Evolutionary conservation across 1,284 basidiomycete species (phyloP).

Genomic region (Neotropicomus parvogracilis): DNA sequence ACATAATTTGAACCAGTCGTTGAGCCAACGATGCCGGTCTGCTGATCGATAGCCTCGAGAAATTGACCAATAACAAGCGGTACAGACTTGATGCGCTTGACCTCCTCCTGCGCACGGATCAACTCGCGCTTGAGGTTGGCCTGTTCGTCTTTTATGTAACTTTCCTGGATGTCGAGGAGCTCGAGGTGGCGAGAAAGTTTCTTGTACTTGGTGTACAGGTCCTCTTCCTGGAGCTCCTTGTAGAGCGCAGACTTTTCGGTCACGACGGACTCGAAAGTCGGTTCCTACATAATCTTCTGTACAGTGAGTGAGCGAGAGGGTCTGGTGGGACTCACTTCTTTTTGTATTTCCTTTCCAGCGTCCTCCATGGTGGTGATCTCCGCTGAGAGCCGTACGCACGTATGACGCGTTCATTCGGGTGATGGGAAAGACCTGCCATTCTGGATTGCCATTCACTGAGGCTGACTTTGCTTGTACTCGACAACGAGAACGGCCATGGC

Average conservation of each 20-base stretch:
- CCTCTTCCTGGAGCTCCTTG: constrained; percentile 86
- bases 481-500: constrained; percentile 56
- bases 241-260: constrained; percentile 85
- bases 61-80: constrained; percentile 99
- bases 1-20: constrained; percentile 99
- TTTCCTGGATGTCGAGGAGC: constrained; percentile 92
- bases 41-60: constrained; percentile 97
- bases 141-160: constrained; percentile 99
- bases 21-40: constrained; percentile 95
- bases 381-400: constrained; percentile 17
- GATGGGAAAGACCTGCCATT: constrained; percentile 31
- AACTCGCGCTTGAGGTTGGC: constrained; percentile 97
- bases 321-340: constrained; percentile 56
- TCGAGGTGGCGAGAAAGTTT: constrained; percentile 90
- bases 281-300: constrained; percentile 57
- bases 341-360: constrained; percentile 80
- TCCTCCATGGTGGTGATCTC: constrained; percentile 57
- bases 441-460: neutral
- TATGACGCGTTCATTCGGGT: constrained; percentile 34
- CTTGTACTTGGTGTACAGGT: constrained; percentile 94
- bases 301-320: neutral
- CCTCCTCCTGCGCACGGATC: constrained; percentile 97
- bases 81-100: constrained; percentile 98
- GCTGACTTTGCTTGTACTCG: neutral
- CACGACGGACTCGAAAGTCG: constrained; percentile 83